phyloP scores from a whole-genome alignment of 306 rosid species.

The Casuarina cunninghamiana region DNA sequence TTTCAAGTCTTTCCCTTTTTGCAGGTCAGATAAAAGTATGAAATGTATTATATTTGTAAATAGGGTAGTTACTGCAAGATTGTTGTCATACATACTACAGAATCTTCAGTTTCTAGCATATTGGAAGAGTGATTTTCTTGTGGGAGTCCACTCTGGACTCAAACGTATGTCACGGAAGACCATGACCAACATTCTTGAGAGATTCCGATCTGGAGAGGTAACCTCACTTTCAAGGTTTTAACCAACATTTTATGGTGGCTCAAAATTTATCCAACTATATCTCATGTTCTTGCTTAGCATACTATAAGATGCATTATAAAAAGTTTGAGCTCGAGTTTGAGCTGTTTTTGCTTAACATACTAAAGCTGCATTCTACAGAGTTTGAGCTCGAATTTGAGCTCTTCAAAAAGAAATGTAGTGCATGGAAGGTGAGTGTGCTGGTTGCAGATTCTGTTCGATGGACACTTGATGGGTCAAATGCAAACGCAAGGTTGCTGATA shows the following conservation, averaged over 20 bases:
- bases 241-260: not conserved
- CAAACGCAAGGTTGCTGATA: not conserved
- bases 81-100: constrained; percentile 70
- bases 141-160: constrained; percentile 76
- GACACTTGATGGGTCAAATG: not conserved
- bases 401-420: too few relatives aligned
- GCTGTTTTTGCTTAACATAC: not conserved
- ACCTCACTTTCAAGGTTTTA: constrained; percentile 1
- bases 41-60: constrained; percentile 93
- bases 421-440: not conserved
- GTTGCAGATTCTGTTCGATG: not conserved
- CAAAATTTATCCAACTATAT: not conserved
- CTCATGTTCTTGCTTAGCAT: not conserved
- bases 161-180: constrained; percentile 78
- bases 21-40: constrained; percentile 68
- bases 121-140: constrained; percentile 82
- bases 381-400: not conserved
- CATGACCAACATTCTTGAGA: constrained; percentile 63
- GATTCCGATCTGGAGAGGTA: constrained; percentile 90
- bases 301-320: not conserved
- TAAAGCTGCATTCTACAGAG: not conserved
- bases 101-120: constrained; percentile 54
- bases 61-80: constrained; percentile 83
- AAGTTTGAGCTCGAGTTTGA: not conserved
- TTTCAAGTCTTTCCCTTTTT: constrained; percentile 26